Percentiles rank a stretch among this genome's conserved stretches.
Evolutionary conservation across 768 basidiomycete species (phyloP).

Genomic region (Dacryopinax spathularia): DNA sequence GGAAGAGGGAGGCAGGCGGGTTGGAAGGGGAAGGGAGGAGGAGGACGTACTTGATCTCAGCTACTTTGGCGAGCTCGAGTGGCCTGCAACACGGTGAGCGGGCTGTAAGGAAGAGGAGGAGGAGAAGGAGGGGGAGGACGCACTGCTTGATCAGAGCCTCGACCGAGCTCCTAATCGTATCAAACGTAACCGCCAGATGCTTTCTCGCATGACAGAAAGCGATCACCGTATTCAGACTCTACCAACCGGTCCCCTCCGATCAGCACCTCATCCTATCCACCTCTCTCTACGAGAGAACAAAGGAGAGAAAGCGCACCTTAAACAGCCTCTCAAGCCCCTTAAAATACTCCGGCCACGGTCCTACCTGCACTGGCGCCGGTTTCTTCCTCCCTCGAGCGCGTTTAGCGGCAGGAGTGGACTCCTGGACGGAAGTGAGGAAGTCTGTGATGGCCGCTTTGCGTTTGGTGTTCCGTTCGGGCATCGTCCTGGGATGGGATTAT

Average conservation of each 20-base stretch:
- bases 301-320: slow-evolving; percentile 34
- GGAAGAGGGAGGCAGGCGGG: too few species aligned
- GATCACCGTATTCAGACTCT: slow-evolving; percentile 82
- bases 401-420: not conserved
- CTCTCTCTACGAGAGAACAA: not conserved
- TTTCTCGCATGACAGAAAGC: slow-evolving; percentile 75
- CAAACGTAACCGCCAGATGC: slow-evolving; percentile 66
- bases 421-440: not conserved
- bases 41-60: slow-evolving; percentile 58
- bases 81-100: slow-evolving; percentile 35
- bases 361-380: slow-evolving; percentile 7
- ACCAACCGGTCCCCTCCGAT: not conserved
- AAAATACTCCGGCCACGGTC: slow-evolving; percentile 52
- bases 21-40: not conserved
- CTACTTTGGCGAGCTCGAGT: slow-evolving; percentile 58
- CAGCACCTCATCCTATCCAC: not conserved
- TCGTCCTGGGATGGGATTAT: not conserved
- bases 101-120: not conserved
- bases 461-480: slow-evolving; percentile 13
- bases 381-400: too few species aligned
- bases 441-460: not conserved
- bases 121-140: slow-evolving; percentile 11
- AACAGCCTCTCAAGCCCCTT: slow-evolving; percentile 40
- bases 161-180: slow-evolving; percentile 59
- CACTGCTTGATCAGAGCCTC: slow-evolving; percentile 66